Evolutionary conservation across 768 basidiomycete species (phyloP), one percentile per base, ranked within the genome.

Genomic region (Serpula lacrymans): DNA sequence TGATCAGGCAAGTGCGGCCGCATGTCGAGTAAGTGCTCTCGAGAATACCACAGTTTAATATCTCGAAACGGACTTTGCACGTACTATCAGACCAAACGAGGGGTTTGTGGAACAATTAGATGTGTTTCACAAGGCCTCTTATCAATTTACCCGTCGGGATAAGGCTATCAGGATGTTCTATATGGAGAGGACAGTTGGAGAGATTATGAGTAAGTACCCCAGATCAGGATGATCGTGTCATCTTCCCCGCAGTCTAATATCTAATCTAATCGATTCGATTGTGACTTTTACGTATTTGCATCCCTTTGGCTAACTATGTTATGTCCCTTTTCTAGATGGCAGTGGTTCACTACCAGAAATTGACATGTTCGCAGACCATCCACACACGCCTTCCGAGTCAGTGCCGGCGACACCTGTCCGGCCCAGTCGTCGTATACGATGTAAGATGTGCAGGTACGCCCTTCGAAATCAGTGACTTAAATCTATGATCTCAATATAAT

Each of bases 1-100:
- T 85, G 47, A 82, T 95, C 46, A 70, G 70, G 41, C 63, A 74
- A 41, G 77, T 71, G 14, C 74, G 93, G 8, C 86, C 89, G 0
- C 64, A 68, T 39, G 70, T 87, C 12, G 77, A 85, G 90, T 94
- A 54, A 49, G 85, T 63, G 41, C 12, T 21, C 13, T 18, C 35
- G 17, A 38, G 20, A 13, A 29, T 25, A 21, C 12, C 42, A 37
- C 37, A 21, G 42, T 49, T 14, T 26, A 9, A 25, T 21, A 16
- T 12, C 10, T 2, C 31, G 23, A 26, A 5, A 16, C 47, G 47
- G 45, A 45, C 26, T 13, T 30, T 22, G 12, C 35, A n/a, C n/a
- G n/a, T n/a, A n/a, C n/a, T n/a, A n/a, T n/a, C n/a, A 95, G 93
- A 21, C 93, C 93, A n/a, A 95, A 94, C 48, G 70, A 80, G 34